phyloP scores from a whole-genome alignment of 2,329 filamentous ascomycete species.

The Sclerotinia spermophila region DNA sequence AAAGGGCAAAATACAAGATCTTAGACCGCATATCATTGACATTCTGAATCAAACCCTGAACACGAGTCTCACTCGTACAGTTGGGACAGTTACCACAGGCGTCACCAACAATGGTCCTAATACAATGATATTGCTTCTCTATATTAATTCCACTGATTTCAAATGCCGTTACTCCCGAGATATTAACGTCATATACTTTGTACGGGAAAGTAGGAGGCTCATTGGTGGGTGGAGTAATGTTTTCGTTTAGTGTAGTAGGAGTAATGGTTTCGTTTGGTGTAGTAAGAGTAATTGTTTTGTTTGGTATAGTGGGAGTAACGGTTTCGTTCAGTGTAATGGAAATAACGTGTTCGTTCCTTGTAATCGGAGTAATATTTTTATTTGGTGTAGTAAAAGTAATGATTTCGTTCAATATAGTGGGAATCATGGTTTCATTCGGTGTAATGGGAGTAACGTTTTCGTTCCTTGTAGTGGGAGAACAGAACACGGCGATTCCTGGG shows the following conservation, averaged over 20 bases:
- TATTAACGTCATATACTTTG: background rate
- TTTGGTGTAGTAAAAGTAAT: no score
- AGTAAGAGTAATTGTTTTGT: no score
- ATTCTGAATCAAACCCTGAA: background rate
- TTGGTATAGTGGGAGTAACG: background rate
- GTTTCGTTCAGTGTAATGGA: no score
- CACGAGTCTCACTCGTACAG: background rate
- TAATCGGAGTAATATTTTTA: background rate
- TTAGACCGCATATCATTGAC: background rate
- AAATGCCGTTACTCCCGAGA: background rate
- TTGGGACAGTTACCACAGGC: background rate
- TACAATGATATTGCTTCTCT: background rate
- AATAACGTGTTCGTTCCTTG: no score
- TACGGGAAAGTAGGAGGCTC: background rate
- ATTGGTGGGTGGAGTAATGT: background rate
- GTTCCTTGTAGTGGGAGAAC: background rate
- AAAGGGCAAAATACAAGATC: background rate
- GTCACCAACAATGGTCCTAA: background rate
- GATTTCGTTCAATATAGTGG: background rate
- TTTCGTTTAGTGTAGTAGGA: background rate
- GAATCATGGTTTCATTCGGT: no score
- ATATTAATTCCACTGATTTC: background rate
- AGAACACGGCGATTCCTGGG: background rate
- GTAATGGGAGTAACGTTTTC: background rate
- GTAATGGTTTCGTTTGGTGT: no score